phyloP scores from a whole-genome alignment of 768 basidiomycete genomes.

The Sarcodon sp. region DNA sequence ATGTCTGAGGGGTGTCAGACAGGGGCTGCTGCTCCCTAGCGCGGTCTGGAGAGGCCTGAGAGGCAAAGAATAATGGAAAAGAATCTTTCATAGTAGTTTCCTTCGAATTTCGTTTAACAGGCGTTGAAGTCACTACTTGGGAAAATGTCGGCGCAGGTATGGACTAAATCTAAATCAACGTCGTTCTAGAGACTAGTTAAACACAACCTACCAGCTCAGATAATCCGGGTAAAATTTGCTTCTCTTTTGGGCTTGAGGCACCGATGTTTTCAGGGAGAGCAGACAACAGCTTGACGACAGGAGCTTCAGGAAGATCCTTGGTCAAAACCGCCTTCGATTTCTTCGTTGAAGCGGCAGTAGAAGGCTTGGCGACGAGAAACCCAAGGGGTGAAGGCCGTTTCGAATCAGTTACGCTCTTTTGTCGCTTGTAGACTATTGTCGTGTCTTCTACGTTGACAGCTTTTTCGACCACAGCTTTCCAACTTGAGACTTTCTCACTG shows the following conservation, averaged over 20 bases:
- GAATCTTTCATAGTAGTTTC: not conserved
- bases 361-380: slow-evolving; percentile 30
- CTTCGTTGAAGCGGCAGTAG: slow-evolving; percentile 5
- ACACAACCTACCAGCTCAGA: not conserved
- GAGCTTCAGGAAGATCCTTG: slow-evolving; percentile 10
- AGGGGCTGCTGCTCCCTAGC: not conserved
- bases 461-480: slow-evolving; percentile 17
- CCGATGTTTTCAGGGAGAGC: not conserved
- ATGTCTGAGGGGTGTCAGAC: not conserved
- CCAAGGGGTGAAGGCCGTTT: slow-evolving; percentile 19
- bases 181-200: not conserved
- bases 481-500: slow-evolving; percentile 21
- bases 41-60: not conserved
- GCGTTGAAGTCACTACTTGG: not conserved
- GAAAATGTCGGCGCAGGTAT: not conserved
- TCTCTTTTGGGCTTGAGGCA: not conserved
- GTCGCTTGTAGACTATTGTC: slow-evolving; percentile 6
- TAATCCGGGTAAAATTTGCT: not conserved
- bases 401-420: not conserved
- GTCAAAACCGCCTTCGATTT: slow-evolving; percentile 12
- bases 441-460: slow-evolving; percentile 10
- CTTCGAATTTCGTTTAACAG: slow-evolving; percentile 9
- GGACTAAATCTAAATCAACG: not conserved
- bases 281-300: not conserved
- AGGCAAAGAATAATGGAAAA: not conserved